phyloP scores from a whole-genome alignment of 1,284 basidiomycete species.

The Cryptococcus depauperatus region DNA sequence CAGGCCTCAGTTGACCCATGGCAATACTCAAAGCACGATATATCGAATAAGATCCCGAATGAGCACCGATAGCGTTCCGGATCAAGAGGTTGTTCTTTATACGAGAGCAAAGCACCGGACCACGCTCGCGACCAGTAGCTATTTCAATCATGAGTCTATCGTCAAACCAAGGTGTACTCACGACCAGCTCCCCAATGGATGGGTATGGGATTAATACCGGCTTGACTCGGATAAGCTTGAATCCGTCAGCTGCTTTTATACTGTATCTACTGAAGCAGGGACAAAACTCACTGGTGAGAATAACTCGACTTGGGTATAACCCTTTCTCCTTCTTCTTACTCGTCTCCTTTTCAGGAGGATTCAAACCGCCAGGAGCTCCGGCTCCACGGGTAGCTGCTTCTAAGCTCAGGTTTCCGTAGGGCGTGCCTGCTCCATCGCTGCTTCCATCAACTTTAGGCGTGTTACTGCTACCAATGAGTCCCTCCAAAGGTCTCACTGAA shows the following conservation, averaged over 20 bases:
- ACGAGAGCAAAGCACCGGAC: constrained; percentile 83
- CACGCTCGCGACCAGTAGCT: constrained; percentile 50
- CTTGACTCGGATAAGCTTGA: constrained; percentile 67
- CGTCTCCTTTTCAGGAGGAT: constrained; percentile 15
- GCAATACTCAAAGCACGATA: constrained; percentile 88
- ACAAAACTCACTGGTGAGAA: constrained; percentile 30
- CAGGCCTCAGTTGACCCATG: constrained; percentile 76
- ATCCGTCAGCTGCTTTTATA: no score
- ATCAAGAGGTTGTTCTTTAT: constrained; percentile 75
- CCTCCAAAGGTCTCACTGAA: not conserved
- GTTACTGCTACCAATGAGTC: not conserved
- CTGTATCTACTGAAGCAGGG: not conserved
- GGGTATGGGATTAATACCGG: constrained; percentile 66
- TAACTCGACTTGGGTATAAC: constrained; percentile 33
- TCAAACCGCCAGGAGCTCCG: constrained; percentile 17
- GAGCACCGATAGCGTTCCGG: constrained; percentile 89
- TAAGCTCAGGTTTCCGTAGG: constrained; percentile 26
- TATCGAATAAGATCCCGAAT: constrained; percentile 88
- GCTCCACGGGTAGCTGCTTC: constrained; percentile 17
- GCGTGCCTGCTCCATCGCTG: constrained; percentile 9
- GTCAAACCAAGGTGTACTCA: constrained; percentile 38
- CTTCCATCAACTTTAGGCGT: not conserved
- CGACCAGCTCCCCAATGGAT: constrained; percentile 73
- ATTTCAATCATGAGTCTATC: not conserved
- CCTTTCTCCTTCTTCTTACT: constrained; percentile 20